Percentiles rank a stretch among this genome's conserved stretches.
Evolutionary conservation across 2,329 filamentous ascomycete genomes (phyloP).

Genomic region (Paraphoma sp.): DNA sequence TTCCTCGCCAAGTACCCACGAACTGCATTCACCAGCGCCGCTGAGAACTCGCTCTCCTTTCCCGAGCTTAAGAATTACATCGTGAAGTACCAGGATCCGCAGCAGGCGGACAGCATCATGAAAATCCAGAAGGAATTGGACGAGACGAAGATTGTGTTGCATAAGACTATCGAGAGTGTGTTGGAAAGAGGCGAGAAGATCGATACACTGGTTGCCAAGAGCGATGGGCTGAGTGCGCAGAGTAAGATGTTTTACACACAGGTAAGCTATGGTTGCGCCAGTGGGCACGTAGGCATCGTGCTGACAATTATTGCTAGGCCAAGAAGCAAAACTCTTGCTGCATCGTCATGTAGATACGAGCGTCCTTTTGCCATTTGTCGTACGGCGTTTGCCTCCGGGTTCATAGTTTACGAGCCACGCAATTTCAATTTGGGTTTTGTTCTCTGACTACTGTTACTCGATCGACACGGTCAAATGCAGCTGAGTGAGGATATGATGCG

Average conservation of each 20-base stretch:
- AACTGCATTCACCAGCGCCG: constrained; percentile 66
- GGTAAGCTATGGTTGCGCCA: constrained; percentile 54
- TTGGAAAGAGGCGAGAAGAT: constrained; percentile 96
- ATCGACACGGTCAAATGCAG: not conserved
- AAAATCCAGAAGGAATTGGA: constrained; percentile 97
- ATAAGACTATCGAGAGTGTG: constrained; percentile 93
- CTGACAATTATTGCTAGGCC: constrained; percentile 46
- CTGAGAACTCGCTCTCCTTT: constrained; percentile 61
- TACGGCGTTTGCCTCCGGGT: not conserved
- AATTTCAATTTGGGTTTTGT: not conserved
- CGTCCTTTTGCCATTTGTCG: not conserved
- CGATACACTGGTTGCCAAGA: constrained; percentile 91
- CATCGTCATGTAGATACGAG: constrained; percentile 56
- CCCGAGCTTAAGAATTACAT: constrained; percentile 83
- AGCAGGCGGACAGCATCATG: constrained; percentile 88
- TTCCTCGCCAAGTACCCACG: constrained; percentile 80
- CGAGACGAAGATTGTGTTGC: constrained; percentile 95
- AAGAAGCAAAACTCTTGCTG: constrained; percentile 70
- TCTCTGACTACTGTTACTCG: not conserved
- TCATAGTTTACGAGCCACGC: constrained; percentile 4
- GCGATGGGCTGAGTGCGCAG: constrained; percentile 84
- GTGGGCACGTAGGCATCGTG: not conserved
- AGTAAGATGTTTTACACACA: constrained; percentile 97
- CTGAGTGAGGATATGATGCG: too few species aligned
- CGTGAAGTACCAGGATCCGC: constrained; percentile 81